Evolutionary conservation across 2,329 filamentous ascomycete species (phyloP).

Genomic region (Fusarium acutatum): DNA sequence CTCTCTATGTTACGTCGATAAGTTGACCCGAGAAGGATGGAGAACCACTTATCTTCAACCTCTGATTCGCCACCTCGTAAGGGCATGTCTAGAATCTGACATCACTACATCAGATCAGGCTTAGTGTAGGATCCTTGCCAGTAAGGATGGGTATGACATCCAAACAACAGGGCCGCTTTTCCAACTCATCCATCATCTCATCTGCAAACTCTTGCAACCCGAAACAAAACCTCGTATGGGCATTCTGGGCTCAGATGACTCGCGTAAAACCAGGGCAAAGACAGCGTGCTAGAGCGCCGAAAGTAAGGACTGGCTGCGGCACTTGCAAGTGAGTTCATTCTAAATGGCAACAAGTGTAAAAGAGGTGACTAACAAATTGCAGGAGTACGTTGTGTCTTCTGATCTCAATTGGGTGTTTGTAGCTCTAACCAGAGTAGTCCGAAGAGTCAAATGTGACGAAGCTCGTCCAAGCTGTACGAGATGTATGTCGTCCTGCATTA

Average conservation of each 20-base stretch:
- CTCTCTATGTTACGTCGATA: neutral
- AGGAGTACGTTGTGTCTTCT: neutral
- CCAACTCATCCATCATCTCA: neutral
- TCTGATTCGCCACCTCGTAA: neutral
- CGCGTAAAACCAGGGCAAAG: constrained; percentile 17
- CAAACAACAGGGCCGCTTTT: neutral
- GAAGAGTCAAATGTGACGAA: constrained; percentile 25
- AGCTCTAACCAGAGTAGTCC: neutral
- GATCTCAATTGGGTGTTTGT: rapidly evolving
- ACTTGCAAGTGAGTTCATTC: constrained; percentile 20
- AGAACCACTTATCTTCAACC: neutral
- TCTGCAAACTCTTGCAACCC: neutral
- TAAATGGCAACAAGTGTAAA: rapidly evolving
- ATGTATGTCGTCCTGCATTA: neutral
- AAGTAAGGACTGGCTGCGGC: constrained; percentile 16
- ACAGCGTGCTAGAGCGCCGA: neutral
- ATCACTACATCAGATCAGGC: neutral
- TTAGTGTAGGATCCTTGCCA: neutral
- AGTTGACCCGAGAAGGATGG: neutral
- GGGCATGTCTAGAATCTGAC: neutral
- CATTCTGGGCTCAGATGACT: neutral
- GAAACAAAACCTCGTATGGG: neutral
- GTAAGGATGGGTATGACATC: neutral
- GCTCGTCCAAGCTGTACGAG: neutral
- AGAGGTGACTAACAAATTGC: neutral